Evolutionary conservation across 2,329 filamentous ascomycete species (phyloP).

Genomic region (Aspergillus sp.): DNA sequence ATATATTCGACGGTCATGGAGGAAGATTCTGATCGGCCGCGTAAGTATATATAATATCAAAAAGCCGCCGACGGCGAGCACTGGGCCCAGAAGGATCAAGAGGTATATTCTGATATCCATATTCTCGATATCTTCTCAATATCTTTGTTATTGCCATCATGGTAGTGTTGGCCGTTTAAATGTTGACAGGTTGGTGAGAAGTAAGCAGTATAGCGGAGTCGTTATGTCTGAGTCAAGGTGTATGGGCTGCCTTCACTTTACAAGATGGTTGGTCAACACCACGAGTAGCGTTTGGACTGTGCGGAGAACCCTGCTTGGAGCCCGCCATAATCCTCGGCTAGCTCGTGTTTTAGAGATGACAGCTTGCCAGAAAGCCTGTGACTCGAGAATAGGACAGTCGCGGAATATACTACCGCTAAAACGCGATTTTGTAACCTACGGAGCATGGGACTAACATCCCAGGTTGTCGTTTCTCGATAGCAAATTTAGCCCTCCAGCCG

Average conservation of each 20-base stretch:
- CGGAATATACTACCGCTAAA: constrained; percentile 24
- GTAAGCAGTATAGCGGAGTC: neutral
- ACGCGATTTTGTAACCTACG: constrained; percentile 47
- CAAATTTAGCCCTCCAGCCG: constrained; percentile 56
- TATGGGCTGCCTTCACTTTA: neutral
- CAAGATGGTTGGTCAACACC: neutral
- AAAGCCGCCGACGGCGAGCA: constrained; percentile 2
- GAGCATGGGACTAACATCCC: constrained; percentile 52
- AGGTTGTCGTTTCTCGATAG: constrained; percentile 53
- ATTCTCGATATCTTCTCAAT: neutral
- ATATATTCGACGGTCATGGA: constrained; percentile 5
- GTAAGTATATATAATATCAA: constrained; percentile 1
- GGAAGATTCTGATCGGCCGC: neutral
- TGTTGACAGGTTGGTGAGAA: neutral
- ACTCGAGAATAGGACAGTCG: neutral
- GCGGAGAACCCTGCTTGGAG: constrained; percentile 3
- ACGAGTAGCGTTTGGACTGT: neutral
- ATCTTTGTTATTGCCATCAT: neutral
- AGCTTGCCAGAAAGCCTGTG: neutral
- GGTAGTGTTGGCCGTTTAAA: neutral
- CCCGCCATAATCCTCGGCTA: neutral
- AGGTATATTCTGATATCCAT: neutral
- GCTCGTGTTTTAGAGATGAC: neutral
- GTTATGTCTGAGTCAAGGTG: neutral
- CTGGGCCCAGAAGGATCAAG: constrained; percentile 1